Evolutionary conservation across 2,329 filamentous ascomycete genomes (phyloP), one percentile per base, ranked within the genome.

Genomic region (Chaetomium sp.): DNA sequence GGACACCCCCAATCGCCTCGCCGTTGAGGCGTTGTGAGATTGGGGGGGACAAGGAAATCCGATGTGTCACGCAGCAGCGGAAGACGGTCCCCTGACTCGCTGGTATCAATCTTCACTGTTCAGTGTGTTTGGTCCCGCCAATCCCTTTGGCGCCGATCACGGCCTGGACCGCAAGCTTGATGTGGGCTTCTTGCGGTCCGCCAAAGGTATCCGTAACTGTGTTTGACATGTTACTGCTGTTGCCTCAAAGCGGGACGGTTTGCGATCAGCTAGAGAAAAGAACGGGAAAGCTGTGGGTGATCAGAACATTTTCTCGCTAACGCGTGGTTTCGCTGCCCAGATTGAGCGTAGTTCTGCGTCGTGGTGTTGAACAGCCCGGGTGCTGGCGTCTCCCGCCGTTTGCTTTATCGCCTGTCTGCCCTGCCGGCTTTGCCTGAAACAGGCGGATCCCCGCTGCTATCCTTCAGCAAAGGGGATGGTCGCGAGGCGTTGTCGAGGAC

Each of bases 71-170:
- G 19, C 43, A n/a, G 43, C 43, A 40, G 33, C 19, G 19, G 19
- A 27, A 27, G 19, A 27, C 19, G 19, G 19, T 27, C 19, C 19
- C 19, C 19, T 27, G 19, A 27, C 19, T 27, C 19, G 19, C 19
- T 27, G 19, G 19, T 27, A 27, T 27, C 19, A 27, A 27, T 27
- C 19, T 27, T 27, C 19, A 27, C 19, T 27, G 19, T 27, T 27
- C 19, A 27, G 19, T 27, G 19, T 49, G 47, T 44, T 45, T 56
- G 40, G 50, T 49, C 49, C 54, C 36, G 56, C 38, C 49, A 43
- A 47, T 50, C 19, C 50, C 54, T 57, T 57, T 56, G 54, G 54
- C 54, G 54, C 52, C 57, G 54, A 61, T 61, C 57, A 52, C 54
- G 57, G 57, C 54, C 53, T 53, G 52, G 44, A 55, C 52, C 52